Evolutionary conservation across 106 monocot genomes (phyloP).

Genomic region (Allium sativum): DNA sequence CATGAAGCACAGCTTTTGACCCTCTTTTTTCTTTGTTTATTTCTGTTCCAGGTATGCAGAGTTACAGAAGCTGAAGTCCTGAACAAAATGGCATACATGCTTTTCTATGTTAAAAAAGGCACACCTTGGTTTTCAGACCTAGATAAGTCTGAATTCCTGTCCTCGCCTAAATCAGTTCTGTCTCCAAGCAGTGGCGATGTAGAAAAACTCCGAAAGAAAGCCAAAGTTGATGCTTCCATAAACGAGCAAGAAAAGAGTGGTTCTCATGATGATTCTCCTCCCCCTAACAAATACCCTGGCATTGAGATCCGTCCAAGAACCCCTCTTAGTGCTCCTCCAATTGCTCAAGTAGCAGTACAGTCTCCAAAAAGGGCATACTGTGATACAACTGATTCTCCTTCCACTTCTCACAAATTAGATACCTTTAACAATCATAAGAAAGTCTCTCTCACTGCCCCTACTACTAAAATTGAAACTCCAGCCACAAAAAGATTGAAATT

Average conservation of each 20-base stretch:
- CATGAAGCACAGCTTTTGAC: not conserved
- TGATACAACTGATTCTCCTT: not conserved
- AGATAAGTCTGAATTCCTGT: constrained; percentile 11
- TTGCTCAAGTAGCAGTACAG: not conserved
- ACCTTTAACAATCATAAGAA: too few species aligned
- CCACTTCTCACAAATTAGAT: too few species aligned
- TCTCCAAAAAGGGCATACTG: not conserved
- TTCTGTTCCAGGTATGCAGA: not conserved
- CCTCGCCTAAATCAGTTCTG: constrained; percentile 34
- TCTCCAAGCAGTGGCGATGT: constrained; percentile 8
- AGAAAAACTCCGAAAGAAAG: constrained; percentile 10
- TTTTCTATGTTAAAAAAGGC: constrained; percentile 50
- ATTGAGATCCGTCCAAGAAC: too few species aligned
- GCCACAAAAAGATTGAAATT: not conserved
- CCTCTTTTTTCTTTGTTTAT: not conserved
- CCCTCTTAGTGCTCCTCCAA: too few species aligned
- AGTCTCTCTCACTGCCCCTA: not conserved
- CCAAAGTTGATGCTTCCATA: not conserved
- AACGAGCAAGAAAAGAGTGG: not conserved
- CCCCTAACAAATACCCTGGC: not conserved
- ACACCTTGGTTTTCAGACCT: constrained; percentile 40
- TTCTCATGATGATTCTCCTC: not conserved
- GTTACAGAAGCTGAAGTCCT: constrained; percentile 20
- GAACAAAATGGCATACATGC: constrained; percentile 25
- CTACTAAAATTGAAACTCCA: not conserved